These are phyloP conservation scores for Wickerhamomyces hampshirensis DNA, from an alignment of 805 yeast species.

Conservation along the genomic window DNA sequence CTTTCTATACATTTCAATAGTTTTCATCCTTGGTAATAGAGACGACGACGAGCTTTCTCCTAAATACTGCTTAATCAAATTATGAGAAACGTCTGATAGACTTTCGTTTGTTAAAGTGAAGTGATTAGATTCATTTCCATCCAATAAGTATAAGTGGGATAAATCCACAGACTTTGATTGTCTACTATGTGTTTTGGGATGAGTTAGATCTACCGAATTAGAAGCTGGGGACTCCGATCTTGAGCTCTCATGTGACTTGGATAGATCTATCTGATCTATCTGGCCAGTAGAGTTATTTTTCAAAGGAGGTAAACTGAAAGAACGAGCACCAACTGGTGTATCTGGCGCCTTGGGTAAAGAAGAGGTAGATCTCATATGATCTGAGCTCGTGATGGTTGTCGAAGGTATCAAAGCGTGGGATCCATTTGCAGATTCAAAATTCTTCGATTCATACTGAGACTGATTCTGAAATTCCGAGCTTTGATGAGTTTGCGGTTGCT, in stretches of 20 bases:
- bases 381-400: background rate
- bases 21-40: constrained; percentile 70
- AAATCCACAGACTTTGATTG: constrained; percentile 35
- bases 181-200: constrained; percentile 14
- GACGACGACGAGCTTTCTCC: constrained; percentile 43
- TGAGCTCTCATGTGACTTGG: constrained; percentile 3
- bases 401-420: constrained; percentile 1
- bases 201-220: background rate
- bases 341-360: constrained; percentile 15
- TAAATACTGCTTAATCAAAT: constrained; percentile 45
- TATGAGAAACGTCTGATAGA: constrained; percentile 48
- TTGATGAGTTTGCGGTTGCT: no score
- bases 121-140: constrained; percentile 28
- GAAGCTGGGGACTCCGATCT: constrained; percentile 16
- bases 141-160: constrained; percentile 35
- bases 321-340: constrained; percentile 20
- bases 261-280: background rate
- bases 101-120: constrained; percentile 35
- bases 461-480: no score
- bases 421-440: background rate
- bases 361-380: constrained; percentile 8
- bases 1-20: constrained; percentile 80
- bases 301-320: constrained; percentile 18
- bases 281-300: background rate
- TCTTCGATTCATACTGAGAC: no score